These are phyloP conservation scores for Didymella pomorum DNA, from an alignment of 2,329 filamentous ascomycete species.

Conservation along the genomic window DNA sequence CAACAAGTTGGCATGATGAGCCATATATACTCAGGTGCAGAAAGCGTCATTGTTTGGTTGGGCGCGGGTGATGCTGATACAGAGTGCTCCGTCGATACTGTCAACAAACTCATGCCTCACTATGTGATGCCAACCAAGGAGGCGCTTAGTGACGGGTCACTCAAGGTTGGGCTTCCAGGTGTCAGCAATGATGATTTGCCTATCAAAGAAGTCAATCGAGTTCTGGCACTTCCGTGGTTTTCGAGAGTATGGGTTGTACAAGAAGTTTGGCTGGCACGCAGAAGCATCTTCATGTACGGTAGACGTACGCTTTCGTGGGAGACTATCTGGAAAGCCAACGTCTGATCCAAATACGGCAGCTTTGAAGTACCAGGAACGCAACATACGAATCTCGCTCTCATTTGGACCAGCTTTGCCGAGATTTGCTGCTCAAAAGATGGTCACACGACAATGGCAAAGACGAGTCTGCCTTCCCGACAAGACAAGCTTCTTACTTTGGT, in stretches of 20 bases:
- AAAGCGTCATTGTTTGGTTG: background rate
- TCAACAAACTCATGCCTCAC: background rate
- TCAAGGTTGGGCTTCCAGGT: background rate
- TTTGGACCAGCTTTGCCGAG: too few relatives aligned
- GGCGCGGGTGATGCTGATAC: background rate
- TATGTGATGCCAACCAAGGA: background rate
- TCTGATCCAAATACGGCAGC: background rate
- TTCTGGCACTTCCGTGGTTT: background rate
- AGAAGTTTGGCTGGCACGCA: background rate
- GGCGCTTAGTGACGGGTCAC: background rate
- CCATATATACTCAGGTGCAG: background rate
- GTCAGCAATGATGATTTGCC: background rate
- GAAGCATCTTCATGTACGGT: background rate
- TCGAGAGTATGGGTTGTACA: constrained; percentile 4
- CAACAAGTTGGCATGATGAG: constrained; percentile 1
- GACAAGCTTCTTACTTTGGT: too few relatives aligned
- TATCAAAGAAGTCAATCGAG: background rate
- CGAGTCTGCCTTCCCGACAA: too few relatives aligned
- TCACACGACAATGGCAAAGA: too few relatives aligned
- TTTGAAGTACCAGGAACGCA: background rate
- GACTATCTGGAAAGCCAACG: background rate
- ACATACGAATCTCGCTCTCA: too few relatives aligned
- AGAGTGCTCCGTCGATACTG: background rate
- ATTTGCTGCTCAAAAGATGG: too few relatives aligned
- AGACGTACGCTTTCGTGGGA: background rate